Percentiles rank a stretch among this genome's conserved stretches.
phyloP scores from a whole-genome alignment of 768 basidiomycete species.

The Xerocomellus dryophilus region DNA sequence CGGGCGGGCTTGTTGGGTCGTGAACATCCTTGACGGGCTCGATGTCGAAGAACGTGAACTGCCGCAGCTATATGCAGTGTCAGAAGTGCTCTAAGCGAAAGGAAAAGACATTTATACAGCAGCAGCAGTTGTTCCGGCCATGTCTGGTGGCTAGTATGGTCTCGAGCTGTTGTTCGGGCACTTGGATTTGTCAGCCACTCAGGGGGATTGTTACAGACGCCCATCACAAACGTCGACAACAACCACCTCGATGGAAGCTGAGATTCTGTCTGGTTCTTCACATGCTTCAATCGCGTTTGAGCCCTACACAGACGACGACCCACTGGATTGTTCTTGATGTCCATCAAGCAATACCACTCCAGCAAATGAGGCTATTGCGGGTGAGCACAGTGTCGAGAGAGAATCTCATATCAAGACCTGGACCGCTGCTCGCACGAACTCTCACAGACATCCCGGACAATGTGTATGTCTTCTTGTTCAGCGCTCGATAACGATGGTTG shows the following conservation, averaged over 20 bases:
- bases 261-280: no score
- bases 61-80: conserved; percentile 61
- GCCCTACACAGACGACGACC: no score
- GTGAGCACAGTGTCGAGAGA: background rate
- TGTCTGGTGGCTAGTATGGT: background rate
- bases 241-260: no score
- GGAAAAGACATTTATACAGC: conserved; percentile 15
- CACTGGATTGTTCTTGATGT: no score
- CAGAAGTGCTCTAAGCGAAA: background rate
- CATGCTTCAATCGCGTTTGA: no score
- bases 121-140: conserved; percentile 15
- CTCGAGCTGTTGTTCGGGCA: no score
- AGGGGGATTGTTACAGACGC: no score
- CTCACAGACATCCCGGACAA: background rate
- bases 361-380: background rate
- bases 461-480: background rate
- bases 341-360: no score
- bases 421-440: background rate
- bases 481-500: background rate
- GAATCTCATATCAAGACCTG: background rate
- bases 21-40: conserved; percentile 75
- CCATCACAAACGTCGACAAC: no score
- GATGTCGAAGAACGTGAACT: conserved; percentile 87
- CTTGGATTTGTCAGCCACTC: no score
- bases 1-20: conserved; percentile 70